A percentile compares a stretch with the other conserved stretches of the same genome.
Evolutionary conservation across 225 moss, liverwort and hornwort species (phyloP).

Genomic region (Bryum argenteum): DNA sequence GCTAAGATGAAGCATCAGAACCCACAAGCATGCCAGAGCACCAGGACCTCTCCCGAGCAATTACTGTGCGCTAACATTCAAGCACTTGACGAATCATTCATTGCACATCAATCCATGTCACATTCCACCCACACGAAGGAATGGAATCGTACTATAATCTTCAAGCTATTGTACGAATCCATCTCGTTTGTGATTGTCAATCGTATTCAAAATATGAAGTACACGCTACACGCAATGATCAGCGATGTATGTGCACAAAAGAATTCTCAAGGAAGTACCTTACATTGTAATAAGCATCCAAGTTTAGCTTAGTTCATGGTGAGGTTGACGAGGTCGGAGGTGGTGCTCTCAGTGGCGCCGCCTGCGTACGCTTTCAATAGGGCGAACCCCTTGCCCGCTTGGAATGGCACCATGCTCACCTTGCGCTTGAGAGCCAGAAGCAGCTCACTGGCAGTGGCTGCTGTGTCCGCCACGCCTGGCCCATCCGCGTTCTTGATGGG

Average conservation of each 20-base stretch:
- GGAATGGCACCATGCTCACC: constrained; percentile 30
- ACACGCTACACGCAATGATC: no score
- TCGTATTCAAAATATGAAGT: no score
- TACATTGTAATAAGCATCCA: no score
- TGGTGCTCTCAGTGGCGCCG: constrained; percentile 31
- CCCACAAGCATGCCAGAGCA: not conserved
- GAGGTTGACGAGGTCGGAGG: constrained; percentile 40
- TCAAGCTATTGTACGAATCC: not conserved
- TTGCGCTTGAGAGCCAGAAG: constrained; percentile 53
- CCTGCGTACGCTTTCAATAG: constrained; percentile 59
- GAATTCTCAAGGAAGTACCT: no score
- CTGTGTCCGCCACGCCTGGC: constrained; percentile 65
- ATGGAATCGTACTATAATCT: no score
- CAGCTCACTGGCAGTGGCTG: constrained; percentile 70
- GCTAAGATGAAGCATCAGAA: not conserved
- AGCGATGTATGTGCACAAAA: no score
- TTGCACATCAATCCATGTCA: not conserved
- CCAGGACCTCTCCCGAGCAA: not conserved
- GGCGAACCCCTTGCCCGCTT: constrained; percentile 33
- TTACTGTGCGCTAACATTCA: not conserved
- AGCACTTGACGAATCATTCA: not conserved
- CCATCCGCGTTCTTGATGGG: constrained; percentile 85
- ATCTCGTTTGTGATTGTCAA: not conserved
- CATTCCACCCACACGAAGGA: not conserved
- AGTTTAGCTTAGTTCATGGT: constrained; percentile 25